Percentiles rank a stretch among this genome's conserved stretches.
Evolutionary conservation across 169 alveolate species (phyloP).

Genomic region (Cytauxzoon felis): DNA sequence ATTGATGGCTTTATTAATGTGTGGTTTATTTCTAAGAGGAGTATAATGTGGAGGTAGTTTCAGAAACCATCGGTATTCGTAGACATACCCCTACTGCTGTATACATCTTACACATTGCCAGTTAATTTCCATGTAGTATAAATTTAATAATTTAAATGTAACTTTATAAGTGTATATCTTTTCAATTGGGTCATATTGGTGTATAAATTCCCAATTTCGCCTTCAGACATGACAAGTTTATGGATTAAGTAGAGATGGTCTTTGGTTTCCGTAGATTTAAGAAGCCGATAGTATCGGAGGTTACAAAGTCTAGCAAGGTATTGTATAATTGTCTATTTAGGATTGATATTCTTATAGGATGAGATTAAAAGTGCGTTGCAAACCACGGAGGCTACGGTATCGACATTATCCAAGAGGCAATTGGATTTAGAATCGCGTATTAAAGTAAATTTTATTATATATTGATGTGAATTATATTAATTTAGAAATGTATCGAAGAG

Average conservation of each 20-base stretch:
- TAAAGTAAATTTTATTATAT: constrained; percentile 4
- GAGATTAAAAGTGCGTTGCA: constrained; percentile 35
- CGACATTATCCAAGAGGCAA: constrained; percentile 13
- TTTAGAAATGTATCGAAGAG: constrained; percentile 29
- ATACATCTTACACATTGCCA: too few species aligned
- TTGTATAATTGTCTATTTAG: too few species aligned
- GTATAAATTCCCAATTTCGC: too few species aligned
- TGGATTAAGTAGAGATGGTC: too few species aligned
- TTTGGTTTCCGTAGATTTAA: constrained; percentile 9
- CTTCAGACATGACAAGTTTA: too few species aligned
- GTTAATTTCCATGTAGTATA: constrained; percentile 8
- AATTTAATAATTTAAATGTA: not conserved
- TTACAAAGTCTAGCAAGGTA: constrained; percentile 12
- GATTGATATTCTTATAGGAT: not conserved
- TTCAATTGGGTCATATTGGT: not conserved
- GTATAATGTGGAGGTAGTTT: too few species aligned
- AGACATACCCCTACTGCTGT: too few species aligned
- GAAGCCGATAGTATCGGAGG: constrained; percentile 19
- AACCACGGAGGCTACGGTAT: constrained; percentile 10
- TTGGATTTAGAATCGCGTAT: constrained; percentile 15
- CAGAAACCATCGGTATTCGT: too few species aligned
- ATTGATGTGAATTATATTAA: not conserved
- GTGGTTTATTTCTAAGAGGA: too few species aligned
- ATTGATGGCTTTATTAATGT: too few species aligned
- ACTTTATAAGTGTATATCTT: not conserved